A percentile compares a stretch with the other conserved stretches of the same genome.
Conservation (phyloP, 495 filamentous ascomycete species). For the Hypoxylon rickii region DNA sequence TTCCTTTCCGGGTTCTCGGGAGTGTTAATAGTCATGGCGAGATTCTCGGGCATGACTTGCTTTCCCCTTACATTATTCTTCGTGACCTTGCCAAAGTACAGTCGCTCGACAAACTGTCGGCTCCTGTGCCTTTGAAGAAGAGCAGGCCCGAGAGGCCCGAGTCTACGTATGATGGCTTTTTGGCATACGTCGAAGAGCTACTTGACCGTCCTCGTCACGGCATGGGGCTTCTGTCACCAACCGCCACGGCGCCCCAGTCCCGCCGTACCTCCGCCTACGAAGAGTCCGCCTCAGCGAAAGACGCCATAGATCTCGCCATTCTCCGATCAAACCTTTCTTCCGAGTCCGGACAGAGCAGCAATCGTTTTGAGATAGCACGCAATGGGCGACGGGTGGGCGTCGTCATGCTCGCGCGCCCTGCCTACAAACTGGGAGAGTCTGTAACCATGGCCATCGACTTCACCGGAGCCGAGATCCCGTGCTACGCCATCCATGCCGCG, state of each 20-base stretch:
- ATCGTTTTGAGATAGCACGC: conserved; percentile 92
- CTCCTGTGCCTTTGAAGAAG: conserved; percentile 16
- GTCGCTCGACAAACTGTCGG: conserved; percentile 47
- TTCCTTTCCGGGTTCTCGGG: conserved; percentile 93
- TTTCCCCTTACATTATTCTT: conserved; percentile 90
- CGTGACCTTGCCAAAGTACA: conserved; percentile 77
- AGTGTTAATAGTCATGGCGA: conserved; percentile 74
- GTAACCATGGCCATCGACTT: conserved; percentile 85
- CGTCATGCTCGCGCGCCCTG: conserved; percentile 84
- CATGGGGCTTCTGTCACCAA: conserved; percentile 71
- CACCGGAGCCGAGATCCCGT: conserved; percentile 68
- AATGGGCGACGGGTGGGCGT: conserved; percentile 84
- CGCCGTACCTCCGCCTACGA: conserved; percentile 57
- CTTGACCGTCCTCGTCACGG: conserved; percentile 62
- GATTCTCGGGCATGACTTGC: conserved; percentile 78
- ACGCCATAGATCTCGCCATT: conserved; percentile 90
- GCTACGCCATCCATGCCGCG: conserved; percentile 76
- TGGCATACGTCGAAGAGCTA: conserved; percentile 80
- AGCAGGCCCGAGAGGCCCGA: conserved; percentile 21
- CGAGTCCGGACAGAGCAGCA: conserved; percentile 67
- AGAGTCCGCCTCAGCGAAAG: conserved; percentile 64
- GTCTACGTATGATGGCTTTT: conserved; percentile 63
- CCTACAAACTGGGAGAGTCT: conserved; percentile 87
- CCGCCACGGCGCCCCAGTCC: conserved; percentile 58
- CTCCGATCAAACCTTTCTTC: conserved; percentile 69